A percentile compares a stretch with the other conserved stretches of the same genome.
These are phyloP conservation scores for Closterium sp. DNA, from an alignment of 139 green algal genomes.

Conservation along the genomic window DNA sequence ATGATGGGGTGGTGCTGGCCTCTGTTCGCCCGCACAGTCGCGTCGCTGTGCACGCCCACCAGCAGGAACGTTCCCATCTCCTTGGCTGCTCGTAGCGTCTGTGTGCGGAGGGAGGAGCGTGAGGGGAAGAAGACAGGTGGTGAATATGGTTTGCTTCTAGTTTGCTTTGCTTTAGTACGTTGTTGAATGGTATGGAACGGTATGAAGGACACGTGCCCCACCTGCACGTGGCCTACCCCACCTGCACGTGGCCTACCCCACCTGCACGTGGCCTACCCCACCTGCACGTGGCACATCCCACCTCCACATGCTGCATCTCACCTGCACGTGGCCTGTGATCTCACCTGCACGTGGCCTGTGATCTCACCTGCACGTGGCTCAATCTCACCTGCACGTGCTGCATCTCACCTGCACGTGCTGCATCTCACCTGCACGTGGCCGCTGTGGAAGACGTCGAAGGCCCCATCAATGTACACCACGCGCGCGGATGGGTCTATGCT, in stretches of 20 bases:
- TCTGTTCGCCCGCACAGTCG: slow-evolving; percentile 25
- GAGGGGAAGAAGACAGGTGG: no score
- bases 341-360: neutral
- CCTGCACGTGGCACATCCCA: no score
- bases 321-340: neutral
- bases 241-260: no score
- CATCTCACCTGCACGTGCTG: slow-evolving; percentile 43
- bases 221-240: no score
- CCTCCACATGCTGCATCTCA: neutral
- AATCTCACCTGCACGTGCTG: neutral
- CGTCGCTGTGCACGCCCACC: slow-evolving; percentile 92
- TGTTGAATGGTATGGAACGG: no score
- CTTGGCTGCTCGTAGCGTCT: slow-evolving; percentile 80
- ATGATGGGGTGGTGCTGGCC: slow-evolving; percentile 92
- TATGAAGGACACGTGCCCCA: no score
- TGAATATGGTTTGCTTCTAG: no score
- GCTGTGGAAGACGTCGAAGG: slow-evolving; percentile 97
- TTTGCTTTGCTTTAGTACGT: no score
- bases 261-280: no score
- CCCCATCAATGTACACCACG: slow-evolving; percentile 98
- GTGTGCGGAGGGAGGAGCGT: neutral
- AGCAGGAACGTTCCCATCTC: slow-evolving; percentile 91
- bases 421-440: slow-evolving; percentile 79
- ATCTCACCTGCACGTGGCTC: neutral
- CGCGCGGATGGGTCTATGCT: neutral